A percentile compares a stretch with the other conserved stretches of the same genome.
Evolutionary conservation across 768 basidiomycete genomes (phyloP).

Genomic region (Fibroporia radiculosa): DNA sequence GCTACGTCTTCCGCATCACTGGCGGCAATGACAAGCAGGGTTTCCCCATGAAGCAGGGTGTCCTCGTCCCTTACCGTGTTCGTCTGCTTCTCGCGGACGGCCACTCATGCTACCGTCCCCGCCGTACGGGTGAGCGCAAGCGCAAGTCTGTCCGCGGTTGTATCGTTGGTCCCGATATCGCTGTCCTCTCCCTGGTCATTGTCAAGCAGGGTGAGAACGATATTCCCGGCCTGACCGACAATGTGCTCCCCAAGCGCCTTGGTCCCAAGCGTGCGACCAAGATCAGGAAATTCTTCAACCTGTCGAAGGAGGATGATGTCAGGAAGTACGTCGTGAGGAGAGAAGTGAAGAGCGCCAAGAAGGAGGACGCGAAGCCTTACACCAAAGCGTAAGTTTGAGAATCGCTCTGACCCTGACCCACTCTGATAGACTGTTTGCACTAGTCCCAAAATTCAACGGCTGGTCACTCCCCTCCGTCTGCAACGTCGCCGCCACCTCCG

Average conservation of each 20-base stretch:
- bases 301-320: conserved; percentile 97
- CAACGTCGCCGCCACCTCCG: conserved; percentile 93
- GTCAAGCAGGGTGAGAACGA: conserved; percentile 94
- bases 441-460: conserved; percentile 94
- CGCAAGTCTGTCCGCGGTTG: conserved; percentile 98
- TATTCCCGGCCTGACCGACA: conserved; percentile 88
- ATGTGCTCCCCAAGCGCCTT: conserved; percentile 86
- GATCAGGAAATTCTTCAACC: conserved; percentile 96
- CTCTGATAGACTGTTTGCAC: neutral
- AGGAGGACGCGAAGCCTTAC: conserved; percentile 86
- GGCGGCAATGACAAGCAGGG: conserved; percentile 99
- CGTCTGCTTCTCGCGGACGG: conserved; percentile 90
- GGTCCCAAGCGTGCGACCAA: conserved; percentile 97
- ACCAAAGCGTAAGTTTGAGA: conserved; percentile 79
- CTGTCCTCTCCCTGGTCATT: conserved; percentile 87
- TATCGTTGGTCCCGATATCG: conserved; percentile 96
- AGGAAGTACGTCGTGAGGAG: conserved; percentile 94
- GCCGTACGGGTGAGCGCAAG: conserved; percentile 92
- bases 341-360: conserved; percentile 86
- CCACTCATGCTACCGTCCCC: conserved; percentile 95
- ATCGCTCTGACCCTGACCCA: conserved; percentile 2
- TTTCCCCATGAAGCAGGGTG: conserved; percentile 99
- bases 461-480: conserved; percentile 91
- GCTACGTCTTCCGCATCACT: conserved; percentile 94
- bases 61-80: conserved; percentile 90